These are phyloP conservation scores for Lactifluus hygrophoroides DNA, from an alignment of 768 basidiomycete species.

Conservation along the genomic window DNA sequence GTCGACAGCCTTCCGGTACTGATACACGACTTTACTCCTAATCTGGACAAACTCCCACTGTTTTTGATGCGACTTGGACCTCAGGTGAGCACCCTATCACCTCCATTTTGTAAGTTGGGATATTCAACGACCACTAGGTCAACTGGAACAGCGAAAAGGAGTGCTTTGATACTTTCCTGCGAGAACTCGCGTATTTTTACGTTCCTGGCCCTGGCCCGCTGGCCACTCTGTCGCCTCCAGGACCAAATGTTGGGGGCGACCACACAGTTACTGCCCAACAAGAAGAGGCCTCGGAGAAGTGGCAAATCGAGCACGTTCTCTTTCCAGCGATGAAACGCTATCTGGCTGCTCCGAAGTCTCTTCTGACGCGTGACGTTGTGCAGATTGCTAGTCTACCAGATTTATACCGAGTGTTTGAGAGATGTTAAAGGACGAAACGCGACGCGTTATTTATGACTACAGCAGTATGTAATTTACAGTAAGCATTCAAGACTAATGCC, in stretches of 20 bases:
- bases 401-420: slow-evolving; percentile 89
- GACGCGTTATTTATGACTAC: background rate
- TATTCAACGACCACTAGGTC: slow-evolving; percentile 44
- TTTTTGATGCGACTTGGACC: slow-evolving; percentile 89
- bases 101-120: background rate
- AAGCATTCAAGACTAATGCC: background rate
- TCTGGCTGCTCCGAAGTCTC: slow-evolving; percentile 50
- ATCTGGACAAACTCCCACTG: slow-evolving; percentile 80
- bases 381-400: slow-evolving; percentile 88
- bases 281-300: slow-evolving; percentile 53
- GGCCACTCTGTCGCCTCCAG: slow-evolving; percentile 13
- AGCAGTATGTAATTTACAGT: slow-evolving; percentile 13
- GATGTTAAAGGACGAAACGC: slow-evolving; percentile 45
- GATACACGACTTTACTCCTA: slow-evolving; percentile 81
- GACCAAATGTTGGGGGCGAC: background rate
- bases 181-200: slow-evolving; percentile 90
- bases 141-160: slow-evolving; percentile 79
- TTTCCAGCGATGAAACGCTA: slow-evolving; percentile 83
- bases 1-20: slow-evolving; percentile 78
- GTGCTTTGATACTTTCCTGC: slow-evolving; percentile 80
- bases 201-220: slow-evolving; percentile 48
- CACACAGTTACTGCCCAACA: slow-evolving; percentile 23
- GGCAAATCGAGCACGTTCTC: slow-evolving; percentile 87
- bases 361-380: slow-evolving; percentile 66
- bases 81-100: slow-evolving; percentile 36